Base-by-base conservation (phyloP, 1,284 basidiomycete species). In the Golubevia pallescens region DNA sequence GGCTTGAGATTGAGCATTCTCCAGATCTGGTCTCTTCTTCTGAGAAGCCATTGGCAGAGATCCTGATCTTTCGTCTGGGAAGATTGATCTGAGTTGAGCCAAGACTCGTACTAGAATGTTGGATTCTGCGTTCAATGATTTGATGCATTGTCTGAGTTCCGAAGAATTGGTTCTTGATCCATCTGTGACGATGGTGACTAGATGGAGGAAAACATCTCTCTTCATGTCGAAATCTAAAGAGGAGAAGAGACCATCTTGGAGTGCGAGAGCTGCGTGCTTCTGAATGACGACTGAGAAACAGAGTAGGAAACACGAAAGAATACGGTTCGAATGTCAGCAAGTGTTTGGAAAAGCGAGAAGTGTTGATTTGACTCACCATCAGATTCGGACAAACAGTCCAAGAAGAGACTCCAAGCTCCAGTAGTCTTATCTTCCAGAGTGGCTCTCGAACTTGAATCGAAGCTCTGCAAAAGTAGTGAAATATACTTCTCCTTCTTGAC, bases 381-480 rank as follows among this genome's bases (percentile, higher is more conserved):
- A 5, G 34, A 38, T 38, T 38, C 34, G 10, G 34, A 38, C 3
- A 80, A 59, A 14, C 77, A 71, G 4, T 66, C 61, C 20, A 76
- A 20, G 54, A 75, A 71, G n/a, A 67, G 23, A 0, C 65, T 23
- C 73, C 74, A 80, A 1, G 69, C 63, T 5, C 67, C 71, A 19
- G 28, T 69, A 16, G 63, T 34, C 2, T 55, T 53, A 53, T 75
- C 71, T 42, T 78, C 75, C 42, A 79, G 61, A 14, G 69, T 60
- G 13, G 69, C 24, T 19, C 69, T 69, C 51, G 71, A 63, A 59
- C 62, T 68, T 21, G 53, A 60, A 58, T 80, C 75, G 65, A 68
- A 79, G 6, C 68, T 60, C 0, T 58, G 68, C 58, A 81, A 78
- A 23, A 85, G 70, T 7, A 76, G 71, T 28, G 67, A 68, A n/a